Percentiles rank a stretch among this genome's conserved stretches.
Conservation (phyloP, 306 rosid genomes). For the Sindora glabra region DNA sequence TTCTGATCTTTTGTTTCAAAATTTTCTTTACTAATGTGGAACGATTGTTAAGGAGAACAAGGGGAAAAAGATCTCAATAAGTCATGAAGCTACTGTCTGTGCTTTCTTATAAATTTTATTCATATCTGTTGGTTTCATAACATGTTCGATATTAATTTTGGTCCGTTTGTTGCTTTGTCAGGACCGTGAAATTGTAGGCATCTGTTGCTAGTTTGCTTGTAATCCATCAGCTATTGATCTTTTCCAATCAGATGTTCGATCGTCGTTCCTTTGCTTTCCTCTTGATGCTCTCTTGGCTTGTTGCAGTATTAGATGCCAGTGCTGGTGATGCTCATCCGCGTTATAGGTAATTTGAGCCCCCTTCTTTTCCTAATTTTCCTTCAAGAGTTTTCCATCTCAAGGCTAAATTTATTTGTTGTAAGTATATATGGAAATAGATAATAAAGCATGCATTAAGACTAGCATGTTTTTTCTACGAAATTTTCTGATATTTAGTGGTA, state of each 20-base stretch:
- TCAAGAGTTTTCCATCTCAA: neutral
- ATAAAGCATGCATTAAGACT: neutral
- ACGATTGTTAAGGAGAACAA: too few species aligned
- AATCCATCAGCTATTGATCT: constrained; percentile 6
- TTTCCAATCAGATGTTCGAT: constrained; percentile 48
- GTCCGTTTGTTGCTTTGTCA: too few species aligned
- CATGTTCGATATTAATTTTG: too few species aligned
- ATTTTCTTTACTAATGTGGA: too few species aligned
- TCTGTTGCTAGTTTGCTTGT: constrained; percentile 5
- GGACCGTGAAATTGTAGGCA: too few species aligned
- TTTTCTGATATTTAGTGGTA: too few species aligned
- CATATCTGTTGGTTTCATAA: too few species aligned
- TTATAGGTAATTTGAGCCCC: constrained; percentile 43
- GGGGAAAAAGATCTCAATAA: too few species aligned
- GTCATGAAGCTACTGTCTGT: too few species aligned
- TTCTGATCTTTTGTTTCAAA: too few species aligned
- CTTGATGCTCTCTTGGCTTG: constrained; percentile 36
- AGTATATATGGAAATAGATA: neutral
- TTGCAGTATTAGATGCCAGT: constrained; percentile 52
- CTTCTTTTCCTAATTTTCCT: neutral
- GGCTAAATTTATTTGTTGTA: neutral
- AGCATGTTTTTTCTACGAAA: too few species aligned
- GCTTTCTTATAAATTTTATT: too few species aligned
- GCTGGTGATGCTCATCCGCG: constrained; percentile 72
- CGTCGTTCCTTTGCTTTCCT: constrained; percentile 36